Percentiles rank a stretch among this genome's conserved stretches.
These are phyloP conservation scores for Penicillium bialowiezense DNA, from an alignment of 495 filamentous ascomycete genomes.

Conservation along the genomic window DNA sequence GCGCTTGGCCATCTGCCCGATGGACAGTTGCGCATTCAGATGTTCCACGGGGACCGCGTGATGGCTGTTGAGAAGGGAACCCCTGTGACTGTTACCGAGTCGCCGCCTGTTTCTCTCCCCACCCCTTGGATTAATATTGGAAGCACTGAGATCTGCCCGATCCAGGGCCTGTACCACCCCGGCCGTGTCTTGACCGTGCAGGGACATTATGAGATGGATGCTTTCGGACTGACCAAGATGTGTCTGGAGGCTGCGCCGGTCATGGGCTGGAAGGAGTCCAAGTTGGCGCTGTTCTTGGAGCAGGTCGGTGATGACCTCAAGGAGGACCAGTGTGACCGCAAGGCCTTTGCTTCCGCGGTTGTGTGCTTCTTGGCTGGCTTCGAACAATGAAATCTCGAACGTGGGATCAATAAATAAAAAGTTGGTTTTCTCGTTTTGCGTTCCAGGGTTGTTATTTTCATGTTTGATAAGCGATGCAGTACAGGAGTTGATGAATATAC, in stretches of 20 bases:
- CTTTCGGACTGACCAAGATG: slow-evolving; percentile 29
- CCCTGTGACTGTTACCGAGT: slow-evolving; percentile 15
- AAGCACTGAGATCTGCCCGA: slow-evolving; percentile 30
- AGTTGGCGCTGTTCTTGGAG: slow-evolving; percentile 24
- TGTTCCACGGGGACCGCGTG: slow-evolving; percentile 40
- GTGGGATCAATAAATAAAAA: background rate
- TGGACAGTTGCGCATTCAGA: slow-evolving; percentile 29
- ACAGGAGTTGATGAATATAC: too few relatives aligned
- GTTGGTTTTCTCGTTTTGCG: background rate
- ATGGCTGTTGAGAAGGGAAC: slow-evolving; percentile 24
- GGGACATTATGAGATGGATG: slow-evolving; percentile 40
- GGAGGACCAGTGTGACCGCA: slow-evolving; percentile 21
- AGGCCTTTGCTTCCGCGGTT: slow-evolving; percentile 24
- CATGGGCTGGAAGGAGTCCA: slow-evolving; percentile 29
- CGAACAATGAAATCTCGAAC: slow-evolving; percentile 13
- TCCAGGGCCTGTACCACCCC: slow-evolving; percentile 40
- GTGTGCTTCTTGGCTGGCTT: slow-evolving; percentile 23
- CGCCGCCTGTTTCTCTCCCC: slow-evolving; percentile 23
- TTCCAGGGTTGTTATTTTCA: too few relatives aligned
- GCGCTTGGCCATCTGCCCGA: slow-evolving; percentile 12
- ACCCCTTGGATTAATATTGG: slow-evolving; percentile 34
- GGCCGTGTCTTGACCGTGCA: slow-evolving; percentile 32
- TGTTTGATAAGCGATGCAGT: too few relatives aligned
- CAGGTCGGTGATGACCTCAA: slow-evolving; percentile 24
- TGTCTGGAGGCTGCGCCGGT: slow-evolving; percentile 27